Percentiles rank a stretch among this genome's conserved stretches.
Conservation (phyloP, 2,329 filamentous ascomycete genomes). For the Pseudocercospora macadamiae region DNA sequence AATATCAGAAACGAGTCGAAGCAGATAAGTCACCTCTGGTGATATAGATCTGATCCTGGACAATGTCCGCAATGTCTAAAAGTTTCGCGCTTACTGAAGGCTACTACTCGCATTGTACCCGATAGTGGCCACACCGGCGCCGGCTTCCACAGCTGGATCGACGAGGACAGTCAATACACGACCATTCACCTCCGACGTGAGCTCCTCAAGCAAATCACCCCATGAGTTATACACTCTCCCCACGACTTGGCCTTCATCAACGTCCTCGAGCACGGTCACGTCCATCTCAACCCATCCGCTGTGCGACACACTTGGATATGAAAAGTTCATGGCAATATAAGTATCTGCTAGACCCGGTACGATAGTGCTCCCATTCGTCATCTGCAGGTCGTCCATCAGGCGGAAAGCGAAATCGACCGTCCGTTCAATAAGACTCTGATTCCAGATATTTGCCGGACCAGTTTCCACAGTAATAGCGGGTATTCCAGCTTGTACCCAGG, state of each 20-base stretch:
- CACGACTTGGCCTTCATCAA: conserved; percentile 42
- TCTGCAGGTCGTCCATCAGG: conserved; percentile 34
- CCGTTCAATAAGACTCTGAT: conserved; percentile 40
- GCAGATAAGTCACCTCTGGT: no score
- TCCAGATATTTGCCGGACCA: conserved; percentile 44
- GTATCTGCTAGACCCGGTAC: conserved; percentile 24
- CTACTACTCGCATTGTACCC: conserved; percentile 41
- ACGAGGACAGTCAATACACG: conserved; percentile 40
- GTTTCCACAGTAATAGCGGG: conserved; percentile 45
- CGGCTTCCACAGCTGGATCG: conserved; percentile 42
- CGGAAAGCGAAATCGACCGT: conserved; percentile 38
- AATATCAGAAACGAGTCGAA: background rate
- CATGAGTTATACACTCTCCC: conserved; percentile 41
- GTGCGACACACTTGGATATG: conserved; percentile 39
- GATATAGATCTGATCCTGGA: background rate
- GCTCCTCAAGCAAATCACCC: conserved; percentile 42
- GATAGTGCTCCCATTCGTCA: conserved; percentile 18
- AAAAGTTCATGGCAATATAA: conserved; percentile 36
- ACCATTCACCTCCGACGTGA: conserved; percentile 39
- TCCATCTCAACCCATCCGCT: conserved; percentile 32
- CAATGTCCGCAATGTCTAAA: no score
- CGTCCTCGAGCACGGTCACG: conserved; percentile 40
- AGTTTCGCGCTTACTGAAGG: background rate
- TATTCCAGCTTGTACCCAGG: conserved; percentile 40
- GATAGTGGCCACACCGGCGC: conserved; percentile 40